Conservation (phyloP, 139 green algal species). For the Haematococcus sp. region DNA sequence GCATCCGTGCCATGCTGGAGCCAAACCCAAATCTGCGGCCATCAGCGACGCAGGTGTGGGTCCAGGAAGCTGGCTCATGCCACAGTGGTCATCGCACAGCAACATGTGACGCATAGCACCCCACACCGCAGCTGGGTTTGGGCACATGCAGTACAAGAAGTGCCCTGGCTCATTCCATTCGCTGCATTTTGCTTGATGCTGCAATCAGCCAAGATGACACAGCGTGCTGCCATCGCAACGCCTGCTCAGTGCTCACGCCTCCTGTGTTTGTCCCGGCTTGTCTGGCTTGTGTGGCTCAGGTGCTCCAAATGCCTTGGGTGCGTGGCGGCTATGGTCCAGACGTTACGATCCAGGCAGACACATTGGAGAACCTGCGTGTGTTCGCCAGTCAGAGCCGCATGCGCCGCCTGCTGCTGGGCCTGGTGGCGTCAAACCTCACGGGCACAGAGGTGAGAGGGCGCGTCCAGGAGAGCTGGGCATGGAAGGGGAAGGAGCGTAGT, state of each 20-base stretch:
- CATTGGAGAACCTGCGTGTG: slow-evolving; percentile 41
- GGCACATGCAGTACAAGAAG: no score
- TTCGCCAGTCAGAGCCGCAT: slow-evolving; percentile 49
- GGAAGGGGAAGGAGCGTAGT: no score
- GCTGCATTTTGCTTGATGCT: no score
- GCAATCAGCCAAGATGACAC: no score
- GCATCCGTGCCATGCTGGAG: slow-evolving; percentile 42
- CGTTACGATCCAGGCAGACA: slow-evolving; percentile 26
- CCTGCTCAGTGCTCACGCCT: not conserved
- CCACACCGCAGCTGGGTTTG: no score
- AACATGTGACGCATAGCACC: no score
- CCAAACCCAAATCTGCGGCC: slow-evolving; percentile 30
- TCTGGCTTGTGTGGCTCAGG: slow-evolving; percentile 5
- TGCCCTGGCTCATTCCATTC: no score
- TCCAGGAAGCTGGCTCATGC: no score
- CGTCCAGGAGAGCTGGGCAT: no score
- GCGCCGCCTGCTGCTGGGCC: slow-evolving; percentile 49
- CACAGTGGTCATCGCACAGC: no score
- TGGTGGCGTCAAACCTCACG: slow-evolving; percentile 41
- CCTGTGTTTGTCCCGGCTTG: not conserved
- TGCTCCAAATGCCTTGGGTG: slow-evolving; percentile 31
- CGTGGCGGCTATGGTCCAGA: slow-evolving; percentile 15
- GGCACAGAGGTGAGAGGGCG: slow-evolving; percentile 16
- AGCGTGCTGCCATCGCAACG: no score
- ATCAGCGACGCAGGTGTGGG: slow-evolving; percentile 11